Conservation (phyloP, 148 eudicot genomes). For the Persicaria maculosa region DNA sequence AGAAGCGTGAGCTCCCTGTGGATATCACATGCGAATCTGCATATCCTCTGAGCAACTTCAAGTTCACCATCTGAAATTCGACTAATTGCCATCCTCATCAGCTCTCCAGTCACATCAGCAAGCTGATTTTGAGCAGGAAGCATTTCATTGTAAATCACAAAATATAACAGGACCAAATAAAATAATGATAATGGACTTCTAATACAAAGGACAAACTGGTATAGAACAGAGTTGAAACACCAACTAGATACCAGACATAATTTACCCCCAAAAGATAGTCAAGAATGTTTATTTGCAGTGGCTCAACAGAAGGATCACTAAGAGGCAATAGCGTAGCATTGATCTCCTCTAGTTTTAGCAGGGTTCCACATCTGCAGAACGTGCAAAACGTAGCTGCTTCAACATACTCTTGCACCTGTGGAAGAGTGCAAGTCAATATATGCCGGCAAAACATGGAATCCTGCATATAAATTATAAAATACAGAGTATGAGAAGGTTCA, state of each 20-base stretch:
- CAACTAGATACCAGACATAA: not conserved
- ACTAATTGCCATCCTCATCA: conserved; percentile 96
- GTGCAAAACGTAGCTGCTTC: conserved; percentile 93
- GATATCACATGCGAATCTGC: conserved; percentile 81
- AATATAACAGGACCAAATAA: not conserved
- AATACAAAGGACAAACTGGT: conserved; percentile 2
- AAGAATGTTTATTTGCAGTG: conserved; percentile 79
- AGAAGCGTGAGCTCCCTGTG: conserved; percentile 70
- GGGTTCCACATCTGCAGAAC: conserved; percentile 77
- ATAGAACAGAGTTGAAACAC: not conserved
- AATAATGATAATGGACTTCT: not conserved
- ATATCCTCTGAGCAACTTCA: conserved; percentile 77
- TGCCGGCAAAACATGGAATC: not conserved
- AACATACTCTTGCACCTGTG: conserved; percentile 90
- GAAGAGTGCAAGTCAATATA: conserved; percentile 11
- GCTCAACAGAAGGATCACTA: conserved; percentile 67
- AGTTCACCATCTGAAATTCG: conserved; percentile 96
- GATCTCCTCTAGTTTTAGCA: conserved; percentile 77
- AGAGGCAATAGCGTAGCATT: conserved; percentile 59
- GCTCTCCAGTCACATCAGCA: conserved; percentile 97
- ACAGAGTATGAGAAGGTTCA: conserved; percentile 11
- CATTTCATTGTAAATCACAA: conserved; percentile 8
- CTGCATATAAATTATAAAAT: not conserved
- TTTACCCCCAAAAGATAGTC: conserved; percentile 96
- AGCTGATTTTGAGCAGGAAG: conserved; percentile 38